Evolutionary conservation across 225 moss, liverwort and hornwort species (phyloP), one percentile per base, ranked within the genome.

Genomic region (Lunularia cruciata): DNA sequence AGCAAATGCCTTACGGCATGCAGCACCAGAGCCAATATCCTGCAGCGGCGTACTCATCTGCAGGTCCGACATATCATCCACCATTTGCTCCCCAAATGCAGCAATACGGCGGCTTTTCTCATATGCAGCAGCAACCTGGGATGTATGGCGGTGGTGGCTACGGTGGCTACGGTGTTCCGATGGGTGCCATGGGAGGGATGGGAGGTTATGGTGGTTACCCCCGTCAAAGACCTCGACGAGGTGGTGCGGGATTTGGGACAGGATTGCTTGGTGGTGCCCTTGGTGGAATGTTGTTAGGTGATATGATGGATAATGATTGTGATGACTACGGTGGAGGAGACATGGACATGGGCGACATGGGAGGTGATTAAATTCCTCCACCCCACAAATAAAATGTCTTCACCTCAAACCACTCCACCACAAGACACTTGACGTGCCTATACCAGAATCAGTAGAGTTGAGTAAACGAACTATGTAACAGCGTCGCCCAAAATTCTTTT

Each of bases 261-360:
- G 63, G 63, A n/a, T 45, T 63, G 63, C 26, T 45, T 22, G 63
- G 63, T 10, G 63, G 63, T 26, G 26, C 40, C 11, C 26, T 63
- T 12, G 63, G 63, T 4, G 63, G 63, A 27, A 20, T 63, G 4
- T 28, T 63, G 42, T 40, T 63, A 4, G 63, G 63, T 2, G 43
- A 63, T 15, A 63, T 63, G 63, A 22, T 63, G 13, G 63, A 27
- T 25, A 25, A 45, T 12, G 40, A 63, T 14, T 22, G 42, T 7
- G 56, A 27, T 7, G 56, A 57, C 56, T 19, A 23, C 2, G 34
- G 35, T 9, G 60, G 60, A 35, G 60, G 31, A 3, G 56, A 18
- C 56, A 22, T 8, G 7, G 63, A 63, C 63, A 37, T 60, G 60
- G 60, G 60, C 7, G 60, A 62, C 14, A 38, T 62, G 38, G 62